phyloP scores from a whole-genome alignment of 352 stramenopile genomes.

The Phytopythium vexans region DNA sequence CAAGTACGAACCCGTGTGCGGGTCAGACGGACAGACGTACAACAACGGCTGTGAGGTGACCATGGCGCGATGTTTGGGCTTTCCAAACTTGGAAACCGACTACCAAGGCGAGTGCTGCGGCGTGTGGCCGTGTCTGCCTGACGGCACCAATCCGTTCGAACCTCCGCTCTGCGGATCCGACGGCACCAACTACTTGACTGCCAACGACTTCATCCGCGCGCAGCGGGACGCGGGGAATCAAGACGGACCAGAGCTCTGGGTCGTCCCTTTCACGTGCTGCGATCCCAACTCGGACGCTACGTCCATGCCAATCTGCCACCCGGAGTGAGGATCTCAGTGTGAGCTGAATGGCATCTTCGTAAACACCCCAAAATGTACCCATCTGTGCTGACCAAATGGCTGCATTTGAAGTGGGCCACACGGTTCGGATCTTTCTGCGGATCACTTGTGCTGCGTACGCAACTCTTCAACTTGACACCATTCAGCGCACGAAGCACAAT shows the following conservation, averaged over 20 bases:
- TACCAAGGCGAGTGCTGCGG: constrained; percentile 16
- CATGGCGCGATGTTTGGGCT: constrained; percentile 15
- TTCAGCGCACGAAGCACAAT: background rate
- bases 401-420: constrained; percentile 3
- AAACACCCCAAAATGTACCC: too few species aligned
- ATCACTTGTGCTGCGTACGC: background rate
- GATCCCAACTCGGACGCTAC: too few species aligned
- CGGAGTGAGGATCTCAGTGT: background rate
- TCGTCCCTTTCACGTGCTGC: background rate
- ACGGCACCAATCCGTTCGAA: background rate
- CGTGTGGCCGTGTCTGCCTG: constrained; percentile 8
- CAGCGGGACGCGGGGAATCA: constrained; percentile 2
- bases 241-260: background rate
- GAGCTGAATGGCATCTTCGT: background rate
- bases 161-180: constrained; percentile 1
- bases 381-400: background rate
- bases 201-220: constrained; percentile 5
- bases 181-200: constrained; percentile 8
- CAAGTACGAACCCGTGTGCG: constrained; percentile 21
- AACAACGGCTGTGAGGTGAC: constrained; percentile 29
- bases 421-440: background rate
- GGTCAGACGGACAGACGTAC: constrained; percentile 29
- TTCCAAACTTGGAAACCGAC: constrained; percentile 21
- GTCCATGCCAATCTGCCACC: too few species aligned
- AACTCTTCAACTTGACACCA: constrained; percentile 4